Evolutionary conservation across 2,329 filamentous ascomycete species (phyloP).

Genomic region (Sporothrix globosa): DNA sequence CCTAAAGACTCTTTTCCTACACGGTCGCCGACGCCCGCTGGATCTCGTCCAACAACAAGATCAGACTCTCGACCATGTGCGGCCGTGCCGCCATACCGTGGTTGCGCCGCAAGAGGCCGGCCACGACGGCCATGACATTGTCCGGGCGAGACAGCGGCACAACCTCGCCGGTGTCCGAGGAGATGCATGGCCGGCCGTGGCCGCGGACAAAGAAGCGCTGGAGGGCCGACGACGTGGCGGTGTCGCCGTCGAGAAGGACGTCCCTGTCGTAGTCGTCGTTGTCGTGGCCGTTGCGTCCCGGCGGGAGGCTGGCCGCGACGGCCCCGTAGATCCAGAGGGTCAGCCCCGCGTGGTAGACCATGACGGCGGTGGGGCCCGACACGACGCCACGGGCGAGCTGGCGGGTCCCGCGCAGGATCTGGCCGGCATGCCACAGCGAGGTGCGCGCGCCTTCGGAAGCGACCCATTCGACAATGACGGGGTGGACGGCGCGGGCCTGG

Average conservation of each 20-base stretch:
- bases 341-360: constrained; percentile 4
- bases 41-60: background rate
- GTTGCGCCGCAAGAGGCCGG: background rate
- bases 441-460: background rate
- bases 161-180: background rate
- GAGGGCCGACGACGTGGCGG: background rate
- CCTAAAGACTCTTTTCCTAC: no score
- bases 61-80: constrained; percentile 12
- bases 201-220: background rate
- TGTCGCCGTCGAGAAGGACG: background rate
- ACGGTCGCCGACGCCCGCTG: background rate
- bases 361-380: background rate
- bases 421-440: background rate
- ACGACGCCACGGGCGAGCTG: background rate
- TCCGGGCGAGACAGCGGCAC: background rate
- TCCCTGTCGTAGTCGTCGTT: background rate
- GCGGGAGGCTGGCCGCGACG: background rate
- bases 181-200: background rate
- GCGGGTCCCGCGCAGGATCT: background rate
- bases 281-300: background rate
- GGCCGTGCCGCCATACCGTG: background rate
- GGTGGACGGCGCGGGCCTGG: background rate
- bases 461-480: constrained; percentile 12
- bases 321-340: constrained; percentile 1
- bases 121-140: background rate